Evolutionary conservation across 768 basidiomycete species (phyloP), one percentile per base, ranked within the genome.

Genomic region (Pleurotus citrinopileatus): DNA sequence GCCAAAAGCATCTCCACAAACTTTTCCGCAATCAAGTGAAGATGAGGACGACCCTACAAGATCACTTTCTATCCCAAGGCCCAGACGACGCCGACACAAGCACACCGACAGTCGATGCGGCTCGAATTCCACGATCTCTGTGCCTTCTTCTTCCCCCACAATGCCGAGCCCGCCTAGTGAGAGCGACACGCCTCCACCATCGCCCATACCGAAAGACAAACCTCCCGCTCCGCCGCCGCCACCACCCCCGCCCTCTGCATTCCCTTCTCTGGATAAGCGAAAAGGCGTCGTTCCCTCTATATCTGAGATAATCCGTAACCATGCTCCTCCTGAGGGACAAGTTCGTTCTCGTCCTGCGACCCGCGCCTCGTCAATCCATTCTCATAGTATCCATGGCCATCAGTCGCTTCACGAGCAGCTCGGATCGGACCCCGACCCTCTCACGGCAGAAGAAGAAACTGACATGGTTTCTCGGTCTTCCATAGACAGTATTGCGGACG

Each of bases 401-500:
- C 63, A 71, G 23, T 74, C 72, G 9, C 65, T 78, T 19, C 73
- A 74, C 40, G 83, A 83, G 66, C 80, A 81, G 60, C 70, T 72
- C 2, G 83, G 84, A 64, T 76, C 79, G 27, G 83, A 82, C 59
- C 74, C 70, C 26, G 75, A 78, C 53, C 72, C 76, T 6, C 61
- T 77, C 42, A 66, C 75, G 36, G 70, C 73, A 34, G 77, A 80
- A 51, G 85, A 86, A 55, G 87, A 87, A 56, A 72, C 74, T 2
- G 87, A 89, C 42, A 62, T 86, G 43, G 59, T 89, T 46, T 85
- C 87, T 36, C 82, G 88, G n/a, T 93, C 92, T 19, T 93, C 91
- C 15, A 81, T 92, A 58, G 92, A 94, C 67, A 92, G 90, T 56
- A 84, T 94, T 23, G 89, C 91, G 19, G 85, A 90, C 61, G 92